Conservation (phyloP, 208 protist genomes). For the Crithidia mellificae region DNA sequence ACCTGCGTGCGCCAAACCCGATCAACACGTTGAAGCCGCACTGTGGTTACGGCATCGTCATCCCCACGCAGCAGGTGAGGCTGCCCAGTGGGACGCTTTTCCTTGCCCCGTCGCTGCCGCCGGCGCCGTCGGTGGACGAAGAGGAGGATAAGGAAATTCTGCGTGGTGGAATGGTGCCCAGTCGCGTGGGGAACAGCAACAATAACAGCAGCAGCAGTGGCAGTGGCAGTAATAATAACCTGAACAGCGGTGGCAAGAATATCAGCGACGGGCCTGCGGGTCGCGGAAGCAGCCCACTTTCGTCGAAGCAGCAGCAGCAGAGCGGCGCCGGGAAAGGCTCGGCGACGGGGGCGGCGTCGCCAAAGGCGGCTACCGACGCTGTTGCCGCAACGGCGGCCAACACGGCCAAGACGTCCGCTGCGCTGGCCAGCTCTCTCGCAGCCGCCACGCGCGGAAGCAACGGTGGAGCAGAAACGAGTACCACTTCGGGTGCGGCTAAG, state of each 20-base stretch:
- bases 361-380: background rate
- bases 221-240: background rate
- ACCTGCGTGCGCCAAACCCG: conserved; percentile 83
- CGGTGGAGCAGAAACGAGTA: background rate
- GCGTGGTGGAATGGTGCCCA: conserved; percentile 3
- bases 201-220: conserved; percentile 1
- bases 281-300: background rate
- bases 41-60: conserved; percentile 78
- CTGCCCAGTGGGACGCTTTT: conserved; percentile 33
- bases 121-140: conserved; percentile 3
- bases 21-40: conserved; percentile 91
- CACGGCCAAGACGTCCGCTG: background rate
- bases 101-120: conserved; percentile 24
- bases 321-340: no score
- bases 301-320: background rate
- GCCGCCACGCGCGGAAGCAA: background rate
- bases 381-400: background rate
- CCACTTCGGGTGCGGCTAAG: background rate
- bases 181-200: background rate
- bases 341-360: no score
- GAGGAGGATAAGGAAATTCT: conserved; percentile 16
- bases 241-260: background rate
- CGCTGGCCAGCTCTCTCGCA: background rate
- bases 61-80: conserved; percentile 43
- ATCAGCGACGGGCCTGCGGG: background rate